Base-by-base conservation (phyloP, 139 green algal genomes). In the Haematococcus lacustris region DNA sequence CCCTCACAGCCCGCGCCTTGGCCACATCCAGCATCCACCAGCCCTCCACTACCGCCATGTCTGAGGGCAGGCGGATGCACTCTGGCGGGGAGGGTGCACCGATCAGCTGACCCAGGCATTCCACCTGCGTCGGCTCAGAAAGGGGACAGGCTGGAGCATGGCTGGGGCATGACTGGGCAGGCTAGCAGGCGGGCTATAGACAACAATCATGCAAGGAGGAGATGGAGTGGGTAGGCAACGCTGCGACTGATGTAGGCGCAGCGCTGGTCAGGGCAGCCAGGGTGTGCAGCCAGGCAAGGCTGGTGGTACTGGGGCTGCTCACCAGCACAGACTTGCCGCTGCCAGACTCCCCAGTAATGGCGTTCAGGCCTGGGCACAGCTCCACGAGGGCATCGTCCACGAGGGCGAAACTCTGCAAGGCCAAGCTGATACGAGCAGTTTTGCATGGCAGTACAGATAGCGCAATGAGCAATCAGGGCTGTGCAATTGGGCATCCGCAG, bases 241-340 rank as follows among this genome's bases (percentile, higher is more conserved):
- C n/a, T n/a, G n/a, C n/a, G n/a, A n/a, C n/a, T n/a, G n/a, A n/a
- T n/a, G n/a, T n/a, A n/a, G n/a, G n/a, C n/a, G n/a, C n/a, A n/a
- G n/a, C n/a, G n/a, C n/a, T 51, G 25, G 23, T 30, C 33, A 25
- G 34, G 34, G 65, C 65, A 47, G 43, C 17, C 7, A 47, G 30
- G 65, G n/a, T n/a, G n/a, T n/a, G n/a, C n/a, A n/a, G n/a, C n/a
- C n/a, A n/a, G n/a, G n/a, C n/a, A 47, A 51, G 13, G 60, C 66
- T 73, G 64, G n/a, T n/a, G n/a, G n/a, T n/a, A n/a, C n/a, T n/a
- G n/a, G n/a, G 40, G 6, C 70, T 51, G 71, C 73, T 35, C 51
- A 95, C 71, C 74, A 97, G 79, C 26, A 97, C 91, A 0, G 82
- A 91, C 62, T 98, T 98, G 51, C 93, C 93, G 32, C 83, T 71